phyloP scores from a whole-genome alignment of 306 rosid species.

The Vigna nakashimae region DNA sequence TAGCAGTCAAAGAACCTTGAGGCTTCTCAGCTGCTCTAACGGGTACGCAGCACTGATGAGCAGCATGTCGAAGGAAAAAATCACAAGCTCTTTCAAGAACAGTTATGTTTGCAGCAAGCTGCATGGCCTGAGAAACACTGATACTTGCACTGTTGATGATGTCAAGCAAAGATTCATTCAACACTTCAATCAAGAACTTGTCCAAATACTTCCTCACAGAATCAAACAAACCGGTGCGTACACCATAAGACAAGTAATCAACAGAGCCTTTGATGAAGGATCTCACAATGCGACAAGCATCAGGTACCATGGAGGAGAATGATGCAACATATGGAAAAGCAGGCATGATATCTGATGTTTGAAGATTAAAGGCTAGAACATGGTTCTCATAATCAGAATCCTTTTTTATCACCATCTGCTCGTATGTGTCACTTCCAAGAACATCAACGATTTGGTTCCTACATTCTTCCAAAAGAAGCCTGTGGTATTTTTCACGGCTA shows the following conservation, averaged over 20 bases:
- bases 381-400: constrained; percentile 76
- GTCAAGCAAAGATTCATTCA: constrained; percentile 72
- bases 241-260: constrained; percentile 78
- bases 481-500: constrained; percentile 71
- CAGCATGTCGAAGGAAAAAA: constrained; percentile 76
- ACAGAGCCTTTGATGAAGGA: constrained; percentile 88
- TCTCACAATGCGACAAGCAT: constrained; percentile 74
- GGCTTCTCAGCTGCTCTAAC: constrained; percentile 68
- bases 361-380: constrained; percentile 76
- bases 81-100: constrained; percentile 93
- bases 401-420: constrained; percentile 88
- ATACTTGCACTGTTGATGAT: constrained; percentile 63
- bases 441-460: constrained; percentile 57
- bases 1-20: constrained; percentile 78
- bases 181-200: constrained; percentile 70
- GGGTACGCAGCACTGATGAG: constrained; percentile 66
- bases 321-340: constrained; percentile 91
- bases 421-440: constrained; percentile 71
- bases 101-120: constrained; percentile 89
- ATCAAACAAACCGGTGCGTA: constrained; percentile 57
- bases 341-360: constrained; percentile 79
- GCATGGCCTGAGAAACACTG: constrained; percentile 91
- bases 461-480: constrained; percentile 79
- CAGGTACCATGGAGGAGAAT: constrained; percentile 92
- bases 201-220: constrained; percentile 74